Conservation (phyloP, 345 rosid species). For the Corchorus capsularis region DNA sequence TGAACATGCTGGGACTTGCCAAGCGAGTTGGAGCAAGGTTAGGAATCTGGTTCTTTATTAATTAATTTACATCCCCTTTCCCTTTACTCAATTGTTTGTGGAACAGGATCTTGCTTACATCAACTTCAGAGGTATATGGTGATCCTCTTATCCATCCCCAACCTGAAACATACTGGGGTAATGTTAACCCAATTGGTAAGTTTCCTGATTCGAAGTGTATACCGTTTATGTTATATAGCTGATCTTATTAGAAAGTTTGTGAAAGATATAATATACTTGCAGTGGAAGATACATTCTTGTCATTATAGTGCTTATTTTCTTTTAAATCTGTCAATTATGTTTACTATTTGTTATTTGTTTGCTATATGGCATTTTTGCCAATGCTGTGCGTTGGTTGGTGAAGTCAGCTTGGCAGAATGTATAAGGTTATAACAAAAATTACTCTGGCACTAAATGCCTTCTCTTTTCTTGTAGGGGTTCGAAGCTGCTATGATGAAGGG, state of each 20-base stretch:
- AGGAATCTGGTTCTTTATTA: conserved; percentile 12
- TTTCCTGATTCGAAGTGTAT: not conserved
- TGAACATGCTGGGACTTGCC: conserved; percentile 98
- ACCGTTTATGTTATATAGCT: not conserved
- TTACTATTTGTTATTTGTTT: not conserved
- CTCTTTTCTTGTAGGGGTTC: conserved; percentile 54
- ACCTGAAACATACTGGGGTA: conserved; percentile 96
- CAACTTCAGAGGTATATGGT: conserved; percentile 96
- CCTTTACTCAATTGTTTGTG: conserved; percentile 15
- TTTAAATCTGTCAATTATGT: not conserved
- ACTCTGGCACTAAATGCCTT: not conserved
- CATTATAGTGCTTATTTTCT: not conserved
- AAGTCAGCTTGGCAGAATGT: not conserved
- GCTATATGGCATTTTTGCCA: not conserved
- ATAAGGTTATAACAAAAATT: not conserved
- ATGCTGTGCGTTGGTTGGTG: not conserved
- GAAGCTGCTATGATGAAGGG: conserved; percentile 98
- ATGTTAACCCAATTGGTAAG: conserved; percentile 93
- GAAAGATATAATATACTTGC: not conserved
- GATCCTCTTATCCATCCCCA: conserved; percentile 96
- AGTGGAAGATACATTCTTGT: not conserved
- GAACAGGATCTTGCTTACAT: conserved; percentile 87
- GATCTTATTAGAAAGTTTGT: not conserved
- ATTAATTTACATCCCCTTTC: not conserved
- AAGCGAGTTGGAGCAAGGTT: conserved; percentile 98